Base-by-base conservation (phyloP, 2,329 filamentous ascomycete species). In the Fusarium sp. region DNA sequence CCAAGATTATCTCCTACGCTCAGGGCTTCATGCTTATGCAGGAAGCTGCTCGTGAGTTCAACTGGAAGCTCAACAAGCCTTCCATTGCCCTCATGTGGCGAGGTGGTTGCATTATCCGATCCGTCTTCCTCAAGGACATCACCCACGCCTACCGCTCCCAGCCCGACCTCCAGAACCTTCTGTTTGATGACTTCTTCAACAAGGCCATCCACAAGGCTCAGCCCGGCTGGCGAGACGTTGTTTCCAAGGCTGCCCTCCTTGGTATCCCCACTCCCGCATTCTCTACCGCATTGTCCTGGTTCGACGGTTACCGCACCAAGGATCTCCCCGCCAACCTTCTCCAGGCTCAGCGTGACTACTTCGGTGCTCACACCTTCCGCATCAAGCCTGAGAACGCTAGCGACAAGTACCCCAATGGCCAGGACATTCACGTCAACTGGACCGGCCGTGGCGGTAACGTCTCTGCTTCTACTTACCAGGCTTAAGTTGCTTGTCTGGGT, bases 11-110 rank as follows among this genome's bases (percentile, higher is more conserved):
- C 86, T 99, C 96, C 26, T 99, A 99, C 84, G 95, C 96, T 76
- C 96, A 99, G 88, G 96, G 96, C 83, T 99, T 99, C 91, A 98
- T 98, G 95, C 91, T 99, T 82, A 98, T 99, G 91, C 95, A 98
- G 88, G 93, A 97, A 93, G 95, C 96, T 78, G 96, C 95, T 85
- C 95, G 92, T 86, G 94, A 98, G 85, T 99, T 97, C 88, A 85
- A 86, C 79, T 99, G 96, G 96, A 98, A 98, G 91, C 92, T 99
- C 79, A 98, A 99, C 93, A 98, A 98, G 93, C 96, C 96, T 76
- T 97, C 97, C 79, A 99, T 99, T 81, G 96, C 96, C 79, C 93
- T 99, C 82, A 99, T 99, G 96, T 99, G 96, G 96, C 94, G 96
- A 84, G 96, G 96, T 87, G 96, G 96, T 79, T 99, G 96, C 91